phyloP scores from a whole-genome alignment of 2,329 filamentous ascomycete genomes.

The Cordyceps farinosa region DNA sequence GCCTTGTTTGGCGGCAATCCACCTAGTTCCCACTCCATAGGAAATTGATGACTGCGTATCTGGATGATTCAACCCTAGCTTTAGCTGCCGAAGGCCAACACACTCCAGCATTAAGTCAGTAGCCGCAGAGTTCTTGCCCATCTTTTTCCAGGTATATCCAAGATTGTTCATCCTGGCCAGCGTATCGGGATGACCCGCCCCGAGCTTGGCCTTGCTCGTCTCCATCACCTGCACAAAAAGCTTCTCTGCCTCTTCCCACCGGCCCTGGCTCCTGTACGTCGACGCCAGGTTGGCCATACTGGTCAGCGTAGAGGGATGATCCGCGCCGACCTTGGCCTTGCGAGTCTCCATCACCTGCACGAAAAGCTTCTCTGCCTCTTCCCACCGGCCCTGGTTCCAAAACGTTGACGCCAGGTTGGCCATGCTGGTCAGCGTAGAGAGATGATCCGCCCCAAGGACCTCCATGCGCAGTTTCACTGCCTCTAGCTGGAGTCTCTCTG shows the following conservation, averaged over 20 bases:
- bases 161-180: conserved; percentile 9
- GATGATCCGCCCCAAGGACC: no score
- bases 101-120: no score
- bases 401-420: background rate
- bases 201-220: conserved; percentile 16
- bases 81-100: no score
- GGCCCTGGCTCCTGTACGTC: conserved; percentile 15
- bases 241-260: conserved; percentile 19
- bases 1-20: no score
- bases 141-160: no score
- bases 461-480: no score
- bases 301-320: conserved; percentile 17
- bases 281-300: conserved; percentile 20
- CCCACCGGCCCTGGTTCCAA: conserved; percentile 1
- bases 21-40: no score
- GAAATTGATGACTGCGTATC: no score
- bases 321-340: background rate
- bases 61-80: no score
- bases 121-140: no score
- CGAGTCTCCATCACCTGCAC: conserved; percentile 13
- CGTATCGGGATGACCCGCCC: conserved; percentile 13
- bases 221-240: conserved; percentile 15
- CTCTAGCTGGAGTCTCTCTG: no score
- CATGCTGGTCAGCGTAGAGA: background rate
- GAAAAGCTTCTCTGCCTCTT: conserved; percentile 10